These are phyloP conservation scores for Fusarium temperatum DNA, from an alignment of 2,329 filamentous ascomycete species.

Conservation along the genomic window DNA sequence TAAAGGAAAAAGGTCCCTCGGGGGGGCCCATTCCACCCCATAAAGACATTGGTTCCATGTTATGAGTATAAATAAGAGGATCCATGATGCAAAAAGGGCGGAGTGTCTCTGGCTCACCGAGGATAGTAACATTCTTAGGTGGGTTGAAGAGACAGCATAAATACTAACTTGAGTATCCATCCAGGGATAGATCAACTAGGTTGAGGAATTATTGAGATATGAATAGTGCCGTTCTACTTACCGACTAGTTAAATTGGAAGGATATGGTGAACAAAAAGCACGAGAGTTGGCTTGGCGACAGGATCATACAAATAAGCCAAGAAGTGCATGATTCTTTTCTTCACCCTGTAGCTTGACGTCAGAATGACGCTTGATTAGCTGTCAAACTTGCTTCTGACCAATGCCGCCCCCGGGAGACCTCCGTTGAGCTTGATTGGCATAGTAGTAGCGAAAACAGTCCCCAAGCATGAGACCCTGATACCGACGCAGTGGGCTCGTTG, in stretches of 20 bases:
- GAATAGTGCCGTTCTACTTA: no score
- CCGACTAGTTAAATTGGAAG: neutral
- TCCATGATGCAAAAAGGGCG: neutral
- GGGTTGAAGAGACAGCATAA: neutral
- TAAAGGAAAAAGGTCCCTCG: neutral
- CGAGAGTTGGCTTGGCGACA: no score
- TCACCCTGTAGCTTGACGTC: neutral
- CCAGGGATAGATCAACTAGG: no score
- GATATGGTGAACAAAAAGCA: neutral
- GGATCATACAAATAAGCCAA: neutral
- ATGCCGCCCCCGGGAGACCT: neutral
- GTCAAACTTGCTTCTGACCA: neutral
- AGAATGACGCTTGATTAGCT: neutral
- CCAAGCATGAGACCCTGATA: neutral
- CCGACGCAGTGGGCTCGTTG: neutral
- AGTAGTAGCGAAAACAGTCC: neutral
- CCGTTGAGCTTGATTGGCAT: neutral
- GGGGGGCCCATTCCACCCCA: neutral
- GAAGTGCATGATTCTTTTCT: neutral
- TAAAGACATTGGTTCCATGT: neutral
- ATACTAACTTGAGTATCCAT: neutral
- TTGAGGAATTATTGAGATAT: neutral
- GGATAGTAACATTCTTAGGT: neutral
- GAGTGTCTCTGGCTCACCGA: neutral
- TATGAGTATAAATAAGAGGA: neutral